Evolutionary conservation across 768 basidiomycete genomes (phyloP).

Genomic region (Tricholoma saponaceum): DNA sequence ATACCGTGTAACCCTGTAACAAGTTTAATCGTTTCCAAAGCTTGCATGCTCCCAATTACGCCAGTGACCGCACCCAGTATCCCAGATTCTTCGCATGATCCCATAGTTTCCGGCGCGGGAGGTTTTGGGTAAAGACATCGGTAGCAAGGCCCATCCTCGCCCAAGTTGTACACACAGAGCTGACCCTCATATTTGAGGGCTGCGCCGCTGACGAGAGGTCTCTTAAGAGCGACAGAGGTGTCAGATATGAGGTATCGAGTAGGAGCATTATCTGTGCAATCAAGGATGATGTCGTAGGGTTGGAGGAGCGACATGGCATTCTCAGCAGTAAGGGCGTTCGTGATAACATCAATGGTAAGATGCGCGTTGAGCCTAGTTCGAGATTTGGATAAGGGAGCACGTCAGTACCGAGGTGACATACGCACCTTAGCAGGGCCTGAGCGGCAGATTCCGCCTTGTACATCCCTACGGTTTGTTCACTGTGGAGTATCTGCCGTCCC

Average conservation of each 20-base stretch:
- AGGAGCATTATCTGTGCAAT: conserved; percentile 92
- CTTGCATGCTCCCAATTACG: conserved; percentile 85
- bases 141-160: conserved; percentile 79
- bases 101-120: conserved; percentile 55
- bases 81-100: conserved; percentile 86
- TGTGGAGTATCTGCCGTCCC: conserved; percentile 83
- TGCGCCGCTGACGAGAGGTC: conserved; percentile 88
- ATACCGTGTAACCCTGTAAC: conserved; percentile 64
- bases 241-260: conserved; percentile 94
- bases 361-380: conserved; percentile 67
- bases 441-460: conserved; percentile 83
- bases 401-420: background rate
- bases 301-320: conserved; percentile 64
- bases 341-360: conserved; percentile 53
- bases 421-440: conserved; percentile 59
- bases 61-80: conserved; percentile 89
- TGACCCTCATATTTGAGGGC: conserved; percentile 86
- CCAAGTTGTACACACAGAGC: conserved; percentile 71
- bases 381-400: background rate
- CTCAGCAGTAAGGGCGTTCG: conserved; percentile 46
- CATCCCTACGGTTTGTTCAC: conserved; percentile 66
- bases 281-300: conserved; percentile 74
- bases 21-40: conserved; percentile 82
- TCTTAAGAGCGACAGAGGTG: conserved; percentile 66
- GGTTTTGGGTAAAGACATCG: conserved; percentile 89